A percentile compares a stretch with the other conserved stretches of the same genome.
These are phyloP conservation scores for Wickerhamiella pararugosa DNA, from an alignment of 1,139 yeast genomes.

Conservation along the genomic window DNA sequence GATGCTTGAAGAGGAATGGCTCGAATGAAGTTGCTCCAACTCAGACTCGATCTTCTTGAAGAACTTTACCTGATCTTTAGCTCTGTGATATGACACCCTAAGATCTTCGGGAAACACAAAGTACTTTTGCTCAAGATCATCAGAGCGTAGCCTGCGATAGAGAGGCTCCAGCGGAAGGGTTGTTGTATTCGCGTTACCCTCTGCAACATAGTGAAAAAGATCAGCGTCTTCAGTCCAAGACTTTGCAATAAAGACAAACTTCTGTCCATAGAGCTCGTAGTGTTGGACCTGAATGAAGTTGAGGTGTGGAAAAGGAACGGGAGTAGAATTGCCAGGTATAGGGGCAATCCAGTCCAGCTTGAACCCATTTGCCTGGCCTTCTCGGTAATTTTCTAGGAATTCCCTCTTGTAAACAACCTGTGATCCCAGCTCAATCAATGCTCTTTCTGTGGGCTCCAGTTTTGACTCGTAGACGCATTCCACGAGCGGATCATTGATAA, in stretches of 20 bases:
- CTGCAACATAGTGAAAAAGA: constrained; percentile 19
- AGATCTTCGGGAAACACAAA: constrained; percentile 18
- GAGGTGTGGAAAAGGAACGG: constrained; percentile 23
- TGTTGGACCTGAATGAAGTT: constrained; percentile 59
- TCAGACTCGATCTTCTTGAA: constrained; percentile 25
- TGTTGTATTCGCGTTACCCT: constrained; percentile 2
- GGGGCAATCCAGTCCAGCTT: constrained; percentile 36
- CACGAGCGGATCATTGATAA: constrained; percentile 49
- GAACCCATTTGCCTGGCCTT: constrained; percentile 74
- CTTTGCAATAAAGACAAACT: constrained; percentile 52
- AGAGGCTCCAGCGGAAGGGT: constrained; percentile 1
- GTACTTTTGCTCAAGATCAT: constrained; percentile 16
- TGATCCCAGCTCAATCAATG: constrained; percentile 64
- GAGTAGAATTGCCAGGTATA: constrained; percentile 2
- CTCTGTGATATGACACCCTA: constrained; percentile 13
- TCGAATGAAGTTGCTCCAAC: constrained; percentile 44
- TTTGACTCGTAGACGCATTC: constrained; percentile 69
- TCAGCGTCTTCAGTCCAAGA: constrained; percentile 45
- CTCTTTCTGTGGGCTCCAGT: constrained; percentile 52
- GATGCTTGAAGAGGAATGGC: constrained; percentile 26
- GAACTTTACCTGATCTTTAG: constrained; percentile 13
- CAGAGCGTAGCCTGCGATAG: background rate
- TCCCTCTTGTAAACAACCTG: constrained; percentile 41
- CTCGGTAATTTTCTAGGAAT: constrained; percentile 1
- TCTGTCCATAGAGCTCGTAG: constrained; percentile 60